Evolutionary conservation across 345 rosid genomes (phyloP).

Genomic region (Dovyalis caffra): DNA sequence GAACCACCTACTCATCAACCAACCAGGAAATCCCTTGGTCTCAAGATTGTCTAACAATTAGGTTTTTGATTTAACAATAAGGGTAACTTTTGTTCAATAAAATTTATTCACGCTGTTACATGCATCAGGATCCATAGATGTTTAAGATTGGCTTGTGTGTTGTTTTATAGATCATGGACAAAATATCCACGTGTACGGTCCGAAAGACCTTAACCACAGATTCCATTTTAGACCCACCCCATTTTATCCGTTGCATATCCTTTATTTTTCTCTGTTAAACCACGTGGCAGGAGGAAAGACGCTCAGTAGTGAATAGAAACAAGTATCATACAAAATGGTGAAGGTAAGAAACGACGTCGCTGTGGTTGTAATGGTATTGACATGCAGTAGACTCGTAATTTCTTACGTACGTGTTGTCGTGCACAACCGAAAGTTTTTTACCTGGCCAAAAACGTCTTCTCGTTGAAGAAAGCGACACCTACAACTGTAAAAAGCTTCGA

Average conservation of each 20-base stretch:
- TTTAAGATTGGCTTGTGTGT: too few species aligned
- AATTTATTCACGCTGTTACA: too few species aligned
- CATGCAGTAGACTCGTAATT: neutral
- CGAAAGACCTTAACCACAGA: constrained; percentile 2
- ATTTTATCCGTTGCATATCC: constrained; percentile 10
- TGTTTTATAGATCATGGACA: neutral
- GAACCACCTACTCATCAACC: neutral
- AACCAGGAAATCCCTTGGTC: neutral
- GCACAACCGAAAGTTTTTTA: neutral
- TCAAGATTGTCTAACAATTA: neutral
- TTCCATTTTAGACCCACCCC: neutral
- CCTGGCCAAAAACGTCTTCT: neutral
- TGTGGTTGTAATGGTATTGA: neutral
- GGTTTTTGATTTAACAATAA: too few species aligned
- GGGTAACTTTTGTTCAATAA: too few species aligned
- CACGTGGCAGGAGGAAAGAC: constrained; percentile 28
- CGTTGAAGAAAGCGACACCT: constrained; percentile 33
- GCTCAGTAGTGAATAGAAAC: neutral
- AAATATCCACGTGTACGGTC: constrained; percentile 27
- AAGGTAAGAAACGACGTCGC: neutral
- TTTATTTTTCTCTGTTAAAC: neutral
- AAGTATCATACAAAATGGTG: neutral
- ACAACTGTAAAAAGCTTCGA: constrained; percentile 3
- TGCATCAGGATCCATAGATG: too few species aligned
- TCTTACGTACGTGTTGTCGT: neutral